Base-by-base conservation (phyloP, 768 basidiomycete genomes). In the Lentinula aciculospora region DNA sequence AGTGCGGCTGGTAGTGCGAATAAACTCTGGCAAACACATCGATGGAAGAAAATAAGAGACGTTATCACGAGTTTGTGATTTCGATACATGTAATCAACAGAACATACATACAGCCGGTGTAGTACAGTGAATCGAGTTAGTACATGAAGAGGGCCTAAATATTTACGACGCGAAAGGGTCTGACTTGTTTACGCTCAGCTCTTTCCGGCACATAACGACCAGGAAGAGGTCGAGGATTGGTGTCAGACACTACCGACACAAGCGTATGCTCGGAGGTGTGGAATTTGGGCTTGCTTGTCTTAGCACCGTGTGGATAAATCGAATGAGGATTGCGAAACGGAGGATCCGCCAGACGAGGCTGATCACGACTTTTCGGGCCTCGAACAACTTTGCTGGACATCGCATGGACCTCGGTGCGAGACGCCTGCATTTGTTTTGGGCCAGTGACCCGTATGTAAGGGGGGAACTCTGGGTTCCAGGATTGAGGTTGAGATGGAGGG, bases 31-130 rank as follows among this genome's bases (percentile, higher is more conserved):
- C 39, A 44, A 7, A 62, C 62, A 1, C 65, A 67, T 55, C 40
- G 42, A 10, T 67, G 66, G 66, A 60, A 61, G 53, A 58, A 21
- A 17, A 56, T 67, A 45, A 62, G 59, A 53, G 63, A 67, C 32
- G 50, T 64, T 3, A 25, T 53, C 23, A 53, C 36, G 15, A n/a
- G 15, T 21, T 53, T 53, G 9, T 53, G 27, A 53, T 15, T 39
- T 6, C 37, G 6, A 17, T 17, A 39, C 37, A 17, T 17, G 15
- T 17, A 6, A 17, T 39, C 37, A 19, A 13, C 17, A 23, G 23
- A 23, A 8, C 7, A 44, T n/a, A 9, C 32, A 34, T 6, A 34
- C 32, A 34, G n/a, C n/a, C n/a, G 8, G 32, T 34, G 32, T 34
- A 9, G 13, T 34, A 13, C 13, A 34, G 9, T 34, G 32, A 34